Percentiles rank a stretch among this genome's conserved stretches.
Evolutionary conservation across 441 rosid species (phyloP).

Genomic region (Viola pubescens): DNA sequence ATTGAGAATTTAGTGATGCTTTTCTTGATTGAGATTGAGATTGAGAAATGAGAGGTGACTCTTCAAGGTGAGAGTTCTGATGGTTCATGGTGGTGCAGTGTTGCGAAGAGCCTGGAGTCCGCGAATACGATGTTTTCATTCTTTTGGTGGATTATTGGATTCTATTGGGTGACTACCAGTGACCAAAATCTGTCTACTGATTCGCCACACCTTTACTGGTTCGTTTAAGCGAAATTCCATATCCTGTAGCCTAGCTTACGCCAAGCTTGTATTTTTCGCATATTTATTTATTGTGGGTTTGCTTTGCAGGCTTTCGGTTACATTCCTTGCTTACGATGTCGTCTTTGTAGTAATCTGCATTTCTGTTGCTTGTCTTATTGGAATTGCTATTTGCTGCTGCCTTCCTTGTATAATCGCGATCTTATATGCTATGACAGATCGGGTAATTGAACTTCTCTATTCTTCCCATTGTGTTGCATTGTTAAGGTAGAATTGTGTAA

Average conservation of each 20-base stretch:
- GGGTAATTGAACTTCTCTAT: slow-evolving; percentile 34
- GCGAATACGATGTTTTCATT: slow-evolving; percentile 84
- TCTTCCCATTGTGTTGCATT: too few species aligned
- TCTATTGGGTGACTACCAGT: slow-evolving; percentile 85
- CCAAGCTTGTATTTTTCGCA: background rate
- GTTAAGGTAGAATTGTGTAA: too few species aligned
- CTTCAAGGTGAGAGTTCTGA: background rate
- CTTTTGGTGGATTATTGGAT: slow-evolving; percentile 85
- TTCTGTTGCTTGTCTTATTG: slow-evolving; percentile 83
- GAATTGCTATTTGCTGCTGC: slow-evolving; percentile 95
- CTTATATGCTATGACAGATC: slow-evolving; percentile 89
- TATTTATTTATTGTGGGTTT: slow-evolving; percentile 9
- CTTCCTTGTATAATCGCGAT: slow-evolving; percentile 96
- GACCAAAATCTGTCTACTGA: slow-evolving; percentile 48
- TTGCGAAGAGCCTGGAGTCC: slow-evolving; percentile 71
- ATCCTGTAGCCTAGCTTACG: slow-evolving; percentile 1
- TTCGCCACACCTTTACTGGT: slow-evolving; percentile 87
- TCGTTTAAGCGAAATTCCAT: slow-evolving; percentile 20
- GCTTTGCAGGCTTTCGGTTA: slow-evolving; percentile 75
- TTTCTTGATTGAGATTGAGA: background rate
- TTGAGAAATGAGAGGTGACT: background rate
- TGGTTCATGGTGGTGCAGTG: slow-evolving; percentile 24
- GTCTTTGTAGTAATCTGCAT: slow-evolving; percentile 84
- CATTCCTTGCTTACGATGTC: slow-evolving; percentile 87
- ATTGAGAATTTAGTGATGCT: background rate